phyloP scores from a whole-genome alignment of 352 stramenopile genomes.

The Phytopythium oedochilum region DNA sequence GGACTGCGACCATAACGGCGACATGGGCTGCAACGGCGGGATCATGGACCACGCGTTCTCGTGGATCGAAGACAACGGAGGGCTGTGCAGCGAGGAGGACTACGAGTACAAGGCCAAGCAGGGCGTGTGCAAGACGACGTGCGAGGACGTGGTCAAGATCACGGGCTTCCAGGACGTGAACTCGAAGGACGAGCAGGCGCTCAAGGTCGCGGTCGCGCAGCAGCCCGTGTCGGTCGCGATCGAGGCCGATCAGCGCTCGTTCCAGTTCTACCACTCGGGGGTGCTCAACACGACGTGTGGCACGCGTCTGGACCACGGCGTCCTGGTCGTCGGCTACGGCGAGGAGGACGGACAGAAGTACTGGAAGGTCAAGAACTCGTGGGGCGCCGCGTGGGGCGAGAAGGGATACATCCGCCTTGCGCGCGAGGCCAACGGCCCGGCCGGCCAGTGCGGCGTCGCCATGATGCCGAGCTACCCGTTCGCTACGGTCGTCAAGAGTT shows the following conservation, averaged over 20 bases:
- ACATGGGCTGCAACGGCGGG: conserved; percentile 94
- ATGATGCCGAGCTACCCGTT: conserved; percentile 72
- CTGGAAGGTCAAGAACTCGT: conserved; percentile 98
- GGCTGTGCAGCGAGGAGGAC: conserved; percentile 89
- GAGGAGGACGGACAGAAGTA: conserved; percentile 83
- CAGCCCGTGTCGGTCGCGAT: conserved; percentile 94
- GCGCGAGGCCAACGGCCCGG: conserved; percentile 46
- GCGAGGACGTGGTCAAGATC: conserved; percentile 78
- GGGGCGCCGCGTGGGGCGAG: conserved; percentile 91
- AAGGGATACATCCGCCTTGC: conserved; percentile 92
- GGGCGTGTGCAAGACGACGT: conserved; percentile 56
- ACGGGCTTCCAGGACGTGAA: conserved; percentile 87
- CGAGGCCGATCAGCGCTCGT: conserved; percentile 90
- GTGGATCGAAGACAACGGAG: conserved; percentile 86
- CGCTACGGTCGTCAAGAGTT: conserved; percentile 29
- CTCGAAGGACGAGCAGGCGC: conserved; percentile 70
- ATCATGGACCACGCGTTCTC: conserved; percentile 95
- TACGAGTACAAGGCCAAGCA: conserved; percentile 89
- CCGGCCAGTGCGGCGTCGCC: conserved; percentile 72
- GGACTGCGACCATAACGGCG: conserved; percentile 89
- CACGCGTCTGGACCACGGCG: conserved; percentile 95
- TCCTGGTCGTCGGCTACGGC: conserved; percentile 96
- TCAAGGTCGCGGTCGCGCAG: conserved; percentile 89
- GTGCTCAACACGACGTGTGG: conserved; percentile 86
- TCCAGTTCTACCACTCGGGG: conserved; percentile 97